Conservation (phyloP, 2,329 filamentous ascomycete species). For the Fusarium tanahbumbuense region DNA sequence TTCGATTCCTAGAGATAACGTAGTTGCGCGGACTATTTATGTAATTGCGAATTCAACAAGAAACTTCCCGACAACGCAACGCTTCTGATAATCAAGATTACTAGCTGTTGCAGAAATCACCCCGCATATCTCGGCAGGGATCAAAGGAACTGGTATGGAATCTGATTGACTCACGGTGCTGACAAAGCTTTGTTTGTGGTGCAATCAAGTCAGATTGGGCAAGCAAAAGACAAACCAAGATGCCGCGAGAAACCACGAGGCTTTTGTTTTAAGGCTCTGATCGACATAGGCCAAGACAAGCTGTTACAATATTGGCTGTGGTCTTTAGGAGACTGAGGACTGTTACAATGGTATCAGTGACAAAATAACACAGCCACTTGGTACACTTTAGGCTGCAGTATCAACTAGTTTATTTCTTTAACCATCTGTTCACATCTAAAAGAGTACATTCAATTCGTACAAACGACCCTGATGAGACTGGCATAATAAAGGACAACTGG, state of each 20-base stretch:
- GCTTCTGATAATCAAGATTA: slow-evolving; percentile 23
- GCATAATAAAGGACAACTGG: not conserved
- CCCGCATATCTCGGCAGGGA: slow-evolving; percentile 27
- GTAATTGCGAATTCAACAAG: slow-evolving; percentile 24
- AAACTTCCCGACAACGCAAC: not conserved
- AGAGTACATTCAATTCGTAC: not conserved
- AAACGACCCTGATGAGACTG: not conserved
- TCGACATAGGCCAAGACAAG: not conserved
- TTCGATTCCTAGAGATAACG: slow-evolving; percentile 2
- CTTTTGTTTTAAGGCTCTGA: not conserved
- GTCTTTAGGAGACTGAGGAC: not conserved
- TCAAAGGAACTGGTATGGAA: slow-evolving; percentile 19
- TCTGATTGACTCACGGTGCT: slow-evolving; percentile 29
- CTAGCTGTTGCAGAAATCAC: slow-evolving; percentile 18
- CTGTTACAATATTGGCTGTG: not conserved
- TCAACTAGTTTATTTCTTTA: not conserved
- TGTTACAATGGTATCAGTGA: not conserved
- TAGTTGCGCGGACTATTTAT: slow-evolving; percentile 23
- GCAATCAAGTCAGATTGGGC: slow-evolving; percentile 22
- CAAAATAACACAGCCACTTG: not conserved
- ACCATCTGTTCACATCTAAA: not conserved
- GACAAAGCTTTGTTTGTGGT: slow-evolving; percentile 25
- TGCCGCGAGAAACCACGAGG: slow-evolving; percentile 1
- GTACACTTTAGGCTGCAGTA: not conserved
- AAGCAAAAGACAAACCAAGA: not conserved